Percentiles rank a stretch among this genome's conserved stretches.
phyloP scores from a whole-genome alignment of 2,329 filamentous ascomycete genomes.

The Penicillium italicum region DNA sequence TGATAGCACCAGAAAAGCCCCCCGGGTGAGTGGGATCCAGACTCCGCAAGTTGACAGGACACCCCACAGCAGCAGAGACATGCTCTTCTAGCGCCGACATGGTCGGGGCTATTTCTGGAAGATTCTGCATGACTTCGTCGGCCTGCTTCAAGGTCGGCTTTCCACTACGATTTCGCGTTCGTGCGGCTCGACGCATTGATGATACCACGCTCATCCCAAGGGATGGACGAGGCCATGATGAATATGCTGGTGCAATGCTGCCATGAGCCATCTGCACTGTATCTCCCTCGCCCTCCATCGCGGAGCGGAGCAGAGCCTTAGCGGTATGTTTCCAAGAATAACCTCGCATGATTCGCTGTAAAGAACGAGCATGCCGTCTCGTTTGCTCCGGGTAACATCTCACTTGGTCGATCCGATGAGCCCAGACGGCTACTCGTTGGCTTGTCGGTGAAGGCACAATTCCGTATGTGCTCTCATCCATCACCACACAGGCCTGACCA shows the following conservation, averaged over 20 bases:
- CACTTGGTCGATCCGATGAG: background rate
- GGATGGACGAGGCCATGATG: background rate
- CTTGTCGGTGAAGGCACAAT: background rate
- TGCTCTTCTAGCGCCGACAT: background rate
- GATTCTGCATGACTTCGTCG: background rate
- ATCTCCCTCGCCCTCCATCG: background rate
- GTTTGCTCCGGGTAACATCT: conserved; percentile 1
- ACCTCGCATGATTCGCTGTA: conserved; percentile 1
- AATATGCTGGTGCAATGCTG: background rate
- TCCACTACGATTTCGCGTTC: background rate
- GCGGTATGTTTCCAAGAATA: background rate
- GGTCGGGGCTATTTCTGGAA: background rate
- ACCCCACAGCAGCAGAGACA: background rate
- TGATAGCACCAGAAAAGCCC: background rate
- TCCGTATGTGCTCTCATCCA: conserved; percentile 1
- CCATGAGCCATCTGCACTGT: conserved; percentile 2
- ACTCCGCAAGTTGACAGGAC: background rate
- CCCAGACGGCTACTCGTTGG: background rate
- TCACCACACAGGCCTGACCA: background rate
- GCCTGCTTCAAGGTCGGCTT: background rate
- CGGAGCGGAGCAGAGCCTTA: background rate
- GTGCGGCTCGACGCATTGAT: background rate
- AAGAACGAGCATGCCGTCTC: background rate
- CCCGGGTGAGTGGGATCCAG: background rate
- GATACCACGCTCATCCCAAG: background rate